A percentile compares a stretch with the other conserved stretches of the same genome.
Conservation (phyloP, 2,329 filamentous ascomycete species). For the Canariomyces notabilis region DNA sequence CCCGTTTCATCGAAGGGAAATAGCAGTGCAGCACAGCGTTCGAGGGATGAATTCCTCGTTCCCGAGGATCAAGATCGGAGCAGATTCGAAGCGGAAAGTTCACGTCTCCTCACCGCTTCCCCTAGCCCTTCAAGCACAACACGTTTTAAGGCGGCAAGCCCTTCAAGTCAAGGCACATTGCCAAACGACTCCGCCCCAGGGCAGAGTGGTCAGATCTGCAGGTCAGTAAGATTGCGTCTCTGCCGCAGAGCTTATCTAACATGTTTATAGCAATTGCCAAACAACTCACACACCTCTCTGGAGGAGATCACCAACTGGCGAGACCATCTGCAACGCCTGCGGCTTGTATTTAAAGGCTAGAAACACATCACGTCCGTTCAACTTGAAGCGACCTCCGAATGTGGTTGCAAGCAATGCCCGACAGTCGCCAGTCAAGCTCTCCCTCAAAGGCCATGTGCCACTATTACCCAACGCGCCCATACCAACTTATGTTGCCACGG, state of each 20-base stretch:
- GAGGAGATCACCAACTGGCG: constrained; percentile 86
- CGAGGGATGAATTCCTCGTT: constrained; percentile 6
- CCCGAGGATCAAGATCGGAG: constrained; percentile 8
- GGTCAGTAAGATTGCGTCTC: constrained; percentile 42
- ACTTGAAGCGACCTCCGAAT: constrained; percentile 71
- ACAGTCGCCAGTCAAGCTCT: constrained; percentile 37
- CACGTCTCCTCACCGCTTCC: constrained; percentile 12
- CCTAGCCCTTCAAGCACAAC: constrained; percentile 18
- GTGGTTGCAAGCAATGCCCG: constrained; percentile 42
- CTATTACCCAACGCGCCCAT: constrained; percentile 38
- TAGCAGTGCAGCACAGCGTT: constrained; percentile 2
- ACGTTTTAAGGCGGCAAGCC: constrained; percentile 5
- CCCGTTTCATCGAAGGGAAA: constrained; percentile 18
- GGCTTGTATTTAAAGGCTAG: constrained; percentile 91
- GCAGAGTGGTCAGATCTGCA: constrained; percentile 64
- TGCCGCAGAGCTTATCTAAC: constrained; percentile 21
- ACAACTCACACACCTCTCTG: constrained; percentile 92
- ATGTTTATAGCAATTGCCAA: constrained; percentile 71
- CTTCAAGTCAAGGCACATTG: constrained; percentile 7
- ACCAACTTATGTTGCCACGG: constrained; percentile 72
- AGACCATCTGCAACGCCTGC: constrained; percentile 96
- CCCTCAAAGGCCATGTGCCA: constrained; percentile 37
- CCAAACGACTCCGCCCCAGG: constrained; percentile 18
- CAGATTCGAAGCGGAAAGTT: constrained; percentile 6
- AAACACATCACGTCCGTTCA: constrained; percentile 85